Evolutionary conservation across 345 rosid species (phyloP), one percentile per base, ranked within the genome.

Genomic region (Euphorbia tirucalli): DNA sequence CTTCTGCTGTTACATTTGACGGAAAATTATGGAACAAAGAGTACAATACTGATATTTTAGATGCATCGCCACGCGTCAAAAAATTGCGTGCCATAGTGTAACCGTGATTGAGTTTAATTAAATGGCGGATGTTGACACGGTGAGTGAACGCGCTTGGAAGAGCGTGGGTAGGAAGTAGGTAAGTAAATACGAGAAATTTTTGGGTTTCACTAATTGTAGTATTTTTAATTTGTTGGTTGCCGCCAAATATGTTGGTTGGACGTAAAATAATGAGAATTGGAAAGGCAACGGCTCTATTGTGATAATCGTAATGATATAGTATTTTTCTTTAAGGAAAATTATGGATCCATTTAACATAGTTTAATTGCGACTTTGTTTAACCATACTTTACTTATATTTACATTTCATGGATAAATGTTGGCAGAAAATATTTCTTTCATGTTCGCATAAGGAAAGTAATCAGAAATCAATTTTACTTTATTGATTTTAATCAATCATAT

Each of bases 1-100:
- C 59, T 56, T 48, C 10, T 43, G 72, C 30, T 62, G 66, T 62
- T 69, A n/a, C 28, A 41, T 59, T 39, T 10, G 41, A 7, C 18
- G 41, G 43, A 18, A 60, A 60, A 30, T 30, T 16, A 2, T 7
- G 41, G 32, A 11, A 31, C 44, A 9, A 58, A 60, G 22, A 60
- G 8, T 11, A 7, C 61, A 4, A 7, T 1, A 18, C 61, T 57
- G 61, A 57, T 57, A 57, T 57, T 57, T 25, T 57, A 57, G 61
- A 24, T 25, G 15, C 8, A 0, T 25, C 14, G 11, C 61, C 27
- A 57, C 61, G 31, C 61, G 32, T 30, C n/a, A 21, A 19, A 0
- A 6, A 10, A 3, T 52, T 21, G n/a, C 57, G 24, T n/a, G 24
- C 19, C 6, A 4, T 52, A 18, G 2, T 3, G 22, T 19, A 52